Base-by-base conservation (phyloP, 1,139 yeast species). In the Hansenula sp. region DNA sequence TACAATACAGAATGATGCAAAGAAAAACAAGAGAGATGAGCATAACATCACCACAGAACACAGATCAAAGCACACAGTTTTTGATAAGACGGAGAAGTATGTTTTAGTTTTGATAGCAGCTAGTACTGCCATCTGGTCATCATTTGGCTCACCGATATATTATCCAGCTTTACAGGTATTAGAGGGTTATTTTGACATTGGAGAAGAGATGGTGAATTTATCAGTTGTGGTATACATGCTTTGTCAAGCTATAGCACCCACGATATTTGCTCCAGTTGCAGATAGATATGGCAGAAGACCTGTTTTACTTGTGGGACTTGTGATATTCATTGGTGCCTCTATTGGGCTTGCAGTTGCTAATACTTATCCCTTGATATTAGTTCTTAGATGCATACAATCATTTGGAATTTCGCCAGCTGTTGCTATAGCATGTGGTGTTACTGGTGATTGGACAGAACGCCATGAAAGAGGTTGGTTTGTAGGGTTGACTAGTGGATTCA, bases 231-330 rank as follows among this genome's bases (percentile, higher is more conserved):
- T 82, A 0, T 86, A 85, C 55, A 71, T 85, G 29, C 59, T 83
- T 8, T 74, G 80, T 42, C 95, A 86, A 57, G 92, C 89, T 1
- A 48, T 82, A 0, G 64, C 82, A 0, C 95, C 95, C 1, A 70
- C 82, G 4, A 50, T 85, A 5, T 66, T 79, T 58, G 79, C 83
- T 0, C 69, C 79, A 1, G 47, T 84, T n/a, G 80, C 92, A 0
- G 95, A 86, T 54, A 55, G 66, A 1, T 64, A 70, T 41, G 95
- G 95, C 0, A 69, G 94, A 43, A 59, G 94, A 31, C 92, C 94
- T 0, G 70, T 82, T 0, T 64, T 79, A 11, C 38, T 83, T 17
- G 41, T 59, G 4, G 82, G 88, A 44, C 62, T 82, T 36, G 16
- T 69, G 0, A 62, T 79, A 2, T 82, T 75, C 44, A 66, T 78